phyloP scores from a whole-genome alignment of 345 rosid species.

The Dimocarpus longan region DNA sequence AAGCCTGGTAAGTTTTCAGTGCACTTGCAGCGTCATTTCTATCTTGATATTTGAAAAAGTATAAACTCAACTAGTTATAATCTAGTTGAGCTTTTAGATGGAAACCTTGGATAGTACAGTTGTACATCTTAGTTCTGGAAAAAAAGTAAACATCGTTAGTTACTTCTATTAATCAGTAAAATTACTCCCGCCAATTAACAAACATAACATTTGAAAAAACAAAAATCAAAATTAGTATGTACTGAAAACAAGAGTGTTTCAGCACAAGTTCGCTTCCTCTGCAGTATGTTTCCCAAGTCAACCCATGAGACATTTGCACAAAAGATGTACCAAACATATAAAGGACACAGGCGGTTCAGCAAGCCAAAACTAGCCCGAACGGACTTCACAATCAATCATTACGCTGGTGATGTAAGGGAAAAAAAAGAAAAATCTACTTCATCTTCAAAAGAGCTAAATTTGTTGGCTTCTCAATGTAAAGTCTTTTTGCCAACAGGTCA shows the following conservation, averaged over 20 bases:
- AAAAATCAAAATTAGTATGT: neutral
- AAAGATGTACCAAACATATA: conserved; percentile 76
- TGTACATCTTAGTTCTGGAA: neutral
- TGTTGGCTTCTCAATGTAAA: conserved; percentile 27
- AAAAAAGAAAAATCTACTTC: neutral
- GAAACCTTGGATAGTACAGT: neutral
- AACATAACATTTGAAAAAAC: too few relatives aligned
- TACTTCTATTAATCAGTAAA: neutral
- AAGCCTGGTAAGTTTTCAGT: conserved; percentile 62
- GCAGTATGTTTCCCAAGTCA: conserved; percentile 87
- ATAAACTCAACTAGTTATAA: neutral
- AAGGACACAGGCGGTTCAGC: conserved; percentile 70
- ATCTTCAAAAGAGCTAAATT: conserved; percentile 12
- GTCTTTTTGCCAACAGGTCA: conserved; percentile 45
- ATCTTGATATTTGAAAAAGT: neutral
- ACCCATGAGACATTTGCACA: conserved; percentile 84
- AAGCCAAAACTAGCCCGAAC: conserved; percentile 76
- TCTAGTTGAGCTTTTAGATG: conserved; percentile 3
- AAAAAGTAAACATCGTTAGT: neutral
- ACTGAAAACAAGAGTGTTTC: conserved; percentile 3
- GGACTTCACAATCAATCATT: conserved; percentile 73
- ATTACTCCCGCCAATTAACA: neutral
- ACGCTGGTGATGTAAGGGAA: conserved; percentile 74
- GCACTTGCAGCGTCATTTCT: conserved; percentile 6
- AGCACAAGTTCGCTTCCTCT: conserved; percentile 4